Conservation (phyloP, 352 stramenopile species). For the Chrysophaeum taylorii region DNA sequence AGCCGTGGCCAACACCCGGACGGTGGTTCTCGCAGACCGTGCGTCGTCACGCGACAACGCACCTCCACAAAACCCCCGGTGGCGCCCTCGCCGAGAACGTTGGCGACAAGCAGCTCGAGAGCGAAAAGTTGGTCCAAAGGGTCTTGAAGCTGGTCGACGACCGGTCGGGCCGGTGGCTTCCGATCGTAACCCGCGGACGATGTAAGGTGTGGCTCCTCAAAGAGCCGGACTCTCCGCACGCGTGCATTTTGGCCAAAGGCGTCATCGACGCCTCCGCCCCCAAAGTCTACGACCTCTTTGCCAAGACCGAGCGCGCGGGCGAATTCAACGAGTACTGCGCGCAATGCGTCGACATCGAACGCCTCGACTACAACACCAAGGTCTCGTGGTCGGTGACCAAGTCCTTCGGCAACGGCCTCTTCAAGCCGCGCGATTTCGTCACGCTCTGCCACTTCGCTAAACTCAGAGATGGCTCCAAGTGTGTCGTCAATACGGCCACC, state of each 20-base stretch:
- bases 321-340: slow-evolving; percentile 3
- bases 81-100: too few relatives aligned
- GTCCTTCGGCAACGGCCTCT: background rate
- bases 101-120: too few relatives aligned
- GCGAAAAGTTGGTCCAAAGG: too few relatives aligned
- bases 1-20: too few relatives aligned
- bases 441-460: slow-evolving; percentile 10
- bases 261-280: background rate
- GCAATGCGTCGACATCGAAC: background rate
- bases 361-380: background rate
- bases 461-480: background rate
- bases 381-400: background rate
- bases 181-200: background rate
- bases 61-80: too few relatives aligned
- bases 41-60: too few relatives aligned
- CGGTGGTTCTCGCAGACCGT: too few relatives aligned
- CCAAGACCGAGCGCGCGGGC: background rate
- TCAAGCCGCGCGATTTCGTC: slow-evolving; percentile 3
- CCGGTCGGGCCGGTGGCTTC: background rate
- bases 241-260: background rate
- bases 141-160: background rate
- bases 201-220: background rate
- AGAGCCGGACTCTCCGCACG: background rate
- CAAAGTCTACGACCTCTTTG: slow-evolving; percentile 4
- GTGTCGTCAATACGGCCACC: background rate